Percentiles rank a stretch among this genome's conserved stretches.
Conservation (phyloP, 192 early-diverging fungal species). For the Entomortierella parvispora region DNA sequence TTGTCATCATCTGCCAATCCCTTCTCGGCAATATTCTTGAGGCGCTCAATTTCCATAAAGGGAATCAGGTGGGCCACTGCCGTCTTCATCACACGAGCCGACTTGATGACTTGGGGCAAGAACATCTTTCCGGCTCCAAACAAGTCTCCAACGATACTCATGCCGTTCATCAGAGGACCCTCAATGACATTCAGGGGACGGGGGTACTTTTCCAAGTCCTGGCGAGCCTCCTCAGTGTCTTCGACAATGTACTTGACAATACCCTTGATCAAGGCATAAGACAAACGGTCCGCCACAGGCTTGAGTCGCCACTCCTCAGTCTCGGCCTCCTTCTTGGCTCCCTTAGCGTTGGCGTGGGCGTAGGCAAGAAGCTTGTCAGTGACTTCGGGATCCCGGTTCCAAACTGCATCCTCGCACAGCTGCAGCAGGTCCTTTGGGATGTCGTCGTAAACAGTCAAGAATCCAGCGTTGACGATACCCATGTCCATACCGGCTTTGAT, state of each 20-base stretch:
- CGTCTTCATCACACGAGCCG: conserved; percentile 96
- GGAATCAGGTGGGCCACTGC: conserved; percentile 97
- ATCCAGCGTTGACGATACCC: conserved; percentile 98
- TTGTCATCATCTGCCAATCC: conserved; percentile 68
- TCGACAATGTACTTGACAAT: conserved; percentile 93
- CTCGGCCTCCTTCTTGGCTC: conserved; percentile 72
- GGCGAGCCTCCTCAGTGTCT: conserved; percentile 93
- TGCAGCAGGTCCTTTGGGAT: conserved; percentile 93
- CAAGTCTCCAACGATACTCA: conserved; percentile 93
- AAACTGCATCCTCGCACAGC: conserved; percentile 93
- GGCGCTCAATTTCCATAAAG: conserved; percentile 92
- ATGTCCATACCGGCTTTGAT: conserved; percentile 88
- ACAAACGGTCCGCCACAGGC: conserved; percentile 79
- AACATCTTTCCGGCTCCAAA: conserved; percentile 98
- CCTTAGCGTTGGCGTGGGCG: conserved; percentile 84
- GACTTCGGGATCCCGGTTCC: conserved; percentile 91
- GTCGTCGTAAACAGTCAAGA: conserved; percentile 95
- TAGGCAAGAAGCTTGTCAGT: conserved; percentile 95
- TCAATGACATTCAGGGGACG: conserved; percentile 96
- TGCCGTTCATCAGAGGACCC: conserved; percentile 94
- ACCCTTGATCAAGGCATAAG: conserved; percentile 91
- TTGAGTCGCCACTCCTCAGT: conserved; percentile 88
- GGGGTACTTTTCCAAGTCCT: conserved; percentile 77
- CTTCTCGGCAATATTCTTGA: conserved; percentile 69
- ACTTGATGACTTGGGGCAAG: conserved; percentile 97